A percentile compares a stretch with the other conserved stretches of the same genome.
Conservation (phyloP, 2,329 filamentous ascomycete species). For the Neonectria magnoliae region DNA sequence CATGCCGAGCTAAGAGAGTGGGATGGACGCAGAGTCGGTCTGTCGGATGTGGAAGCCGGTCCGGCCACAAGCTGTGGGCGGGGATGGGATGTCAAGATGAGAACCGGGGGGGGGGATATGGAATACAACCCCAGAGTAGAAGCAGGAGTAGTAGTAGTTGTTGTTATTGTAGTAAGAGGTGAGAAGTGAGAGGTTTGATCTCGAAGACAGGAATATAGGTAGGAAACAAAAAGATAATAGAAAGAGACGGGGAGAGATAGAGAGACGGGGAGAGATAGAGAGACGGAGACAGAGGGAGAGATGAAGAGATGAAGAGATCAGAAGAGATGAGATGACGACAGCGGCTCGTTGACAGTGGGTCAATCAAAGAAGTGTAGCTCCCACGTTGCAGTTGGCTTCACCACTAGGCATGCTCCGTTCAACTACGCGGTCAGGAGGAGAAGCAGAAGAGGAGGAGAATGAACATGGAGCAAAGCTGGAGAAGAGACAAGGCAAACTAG, state of each 20-base stretch:
- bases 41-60: constrained; percentile 17
- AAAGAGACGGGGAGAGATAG: neutral
- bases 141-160: neutral
- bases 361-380: constrained; percentile 18
- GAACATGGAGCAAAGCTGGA: constrained; percentile 10
- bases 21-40: constrained; percentile 14
- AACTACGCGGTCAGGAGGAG: constrained; percentile 16
- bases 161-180: neutral
- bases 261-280: neutral
- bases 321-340: constrained; percentile 20
- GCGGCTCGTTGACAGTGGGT: constrained; percentile 20
- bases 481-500: constrained; percentile 4
- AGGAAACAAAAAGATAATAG: neutral
- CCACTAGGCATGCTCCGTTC: constrained; percentile 20
- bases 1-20: constrained; percentile 12
- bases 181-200: neutral
- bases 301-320: neutral
- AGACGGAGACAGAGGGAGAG: neutral
- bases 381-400: constrained; percentile 20
- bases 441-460: neutral
- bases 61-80: constrained; percentile 1
- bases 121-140: neutral
- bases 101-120: neutral
- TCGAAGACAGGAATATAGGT: neutral
- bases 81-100: neutral